phyloP scores from a whole-genome alignment of 2,329 filamentous ascomycete species.

The Penicillium oxalicum region DNA sequence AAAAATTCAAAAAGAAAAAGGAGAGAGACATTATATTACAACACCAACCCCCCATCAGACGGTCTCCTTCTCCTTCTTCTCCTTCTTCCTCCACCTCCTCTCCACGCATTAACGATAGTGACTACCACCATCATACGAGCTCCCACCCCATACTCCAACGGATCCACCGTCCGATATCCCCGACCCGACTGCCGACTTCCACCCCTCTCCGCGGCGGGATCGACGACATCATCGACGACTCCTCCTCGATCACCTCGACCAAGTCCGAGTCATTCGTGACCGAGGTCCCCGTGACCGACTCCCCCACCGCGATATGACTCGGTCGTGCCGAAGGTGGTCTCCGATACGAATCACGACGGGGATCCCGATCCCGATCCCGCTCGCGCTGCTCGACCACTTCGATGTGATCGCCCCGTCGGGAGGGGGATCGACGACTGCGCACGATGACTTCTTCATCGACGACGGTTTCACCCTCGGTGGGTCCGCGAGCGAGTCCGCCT shows the following conservation, averaged over 20 bases:
- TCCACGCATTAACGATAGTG: slow-evolving; percentile 5
- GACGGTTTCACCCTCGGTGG: slow-evolving; percentile 5
- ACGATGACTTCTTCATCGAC: slow-evolving; percentile 24
- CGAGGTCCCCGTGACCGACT: slow-evolving; percentile 25
- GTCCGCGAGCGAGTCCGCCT: slow-evolving; percentile 30
- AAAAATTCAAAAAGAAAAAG: too few relatives aligned
- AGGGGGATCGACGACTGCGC: slow-evolving; percentile 14
- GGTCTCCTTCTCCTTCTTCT: too few relatives aligned
- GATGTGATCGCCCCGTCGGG: slow-evolving; percentile 15
- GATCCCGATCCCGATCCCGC: slow-evolving; percentile 26
- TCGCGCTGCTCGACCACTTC: slow-evolving; percentile 34
- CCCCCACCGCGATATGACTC: slow-evolving; percentile 28
- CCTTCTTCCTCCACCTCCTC: too few relatives aligned
- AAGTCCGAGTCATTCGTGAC: slow-evolving; percentile 38
- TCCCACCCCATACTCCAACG: slow-evolving; percentile 35
- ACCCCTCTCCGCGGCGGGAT: slow-evolving; percentile 32
- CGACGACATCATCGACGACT: slow-evolving; percentile 29
- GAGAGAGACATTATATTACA: too few relatives aligned
- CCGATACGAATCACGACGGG: slow-evolving; percentile 16
- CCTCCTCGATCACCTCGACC: slow-evolving; percentile 56
- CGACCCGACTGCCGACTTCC: slow-evolving; percentile 32
- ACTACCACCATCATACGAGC: slow-evolving; percentile 16
- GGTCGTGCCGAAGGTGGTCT: slow-evolving; percentile 13
- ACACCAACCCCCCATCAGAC: not conserved
- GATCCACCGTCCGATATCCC: slow-evolving; percentile 43